Conservation (phyloP, 1,284 basidiomycete species). For the Cryptococcus floricola region DNA sequence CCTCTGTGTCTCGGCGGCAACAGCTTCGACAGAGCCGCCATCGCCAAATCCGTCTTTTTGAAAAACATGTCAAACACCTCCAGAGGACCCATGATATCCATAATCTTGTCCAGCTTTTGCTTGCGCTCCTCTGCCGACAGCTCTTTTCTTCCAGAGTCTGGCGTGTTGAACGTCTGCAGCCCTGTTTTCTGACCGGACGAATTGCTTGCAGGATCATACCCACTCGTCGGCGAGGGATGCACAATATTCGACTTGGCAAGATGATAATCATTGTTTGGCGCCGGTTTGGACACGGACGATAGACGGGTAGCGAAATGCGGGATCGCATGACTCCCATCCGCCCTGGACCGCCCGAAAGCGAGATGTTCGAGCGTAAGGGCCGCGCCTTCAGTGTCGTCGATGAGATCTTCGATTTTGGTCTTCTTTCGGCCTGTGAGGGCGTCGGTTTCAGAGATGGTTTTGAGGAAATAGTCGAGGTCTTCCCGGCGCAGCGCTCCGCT, state of each 20-base stretch:
- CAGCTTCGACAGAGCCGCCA: conserved; percentile 42
- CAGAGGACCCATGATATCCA: conserved; percentile 42
- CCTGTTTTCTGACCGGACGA: not conserved
- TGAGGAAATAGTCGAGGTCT: conserved; percentile 44
- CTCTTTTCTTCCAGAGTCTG: not conserved
- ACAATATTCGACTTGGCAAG: conserved; percentile 18
- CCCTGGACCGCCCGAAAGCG: conserved; percentile 45
- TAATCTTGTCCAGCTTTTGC: conserved; percentile 30
- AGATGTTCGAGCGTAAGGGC: conserved; percentile 49
- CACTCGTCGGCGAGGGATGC: conserved; percentile 4
- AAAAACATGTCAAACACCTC: conserved; percentile 46
- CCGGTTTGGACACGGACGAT: conserved; percentile 27
- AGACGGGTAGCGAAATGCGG: conserved; percentile 34
- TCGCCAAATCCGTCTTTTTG: conserved; percentile 42
- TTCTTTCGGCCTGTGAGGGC: not conserved
- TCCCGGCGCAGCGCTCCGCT: conserved; percentile 38
- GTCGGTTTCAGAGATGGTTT: conserved; percentile 11
- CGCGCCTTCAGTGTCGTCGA: conserved; percentile 49
- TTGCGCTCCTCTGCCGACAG: conserved; percentile 29
- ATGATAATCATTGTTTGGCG: conserved; percentile 41
- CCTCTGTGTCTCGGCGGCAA: conserved; percentile 44
- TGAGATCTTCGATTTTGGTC: conserved; percentile 6
- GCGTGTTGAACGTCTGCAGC: not conserved
- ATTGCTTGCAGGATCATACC: not conserved
- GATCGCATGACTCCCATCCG: conserved; percentile 37